phyloP scores from a whole-genome alignment of 805 yeast genomes.

The Yamadazyma olivae region DNA sequence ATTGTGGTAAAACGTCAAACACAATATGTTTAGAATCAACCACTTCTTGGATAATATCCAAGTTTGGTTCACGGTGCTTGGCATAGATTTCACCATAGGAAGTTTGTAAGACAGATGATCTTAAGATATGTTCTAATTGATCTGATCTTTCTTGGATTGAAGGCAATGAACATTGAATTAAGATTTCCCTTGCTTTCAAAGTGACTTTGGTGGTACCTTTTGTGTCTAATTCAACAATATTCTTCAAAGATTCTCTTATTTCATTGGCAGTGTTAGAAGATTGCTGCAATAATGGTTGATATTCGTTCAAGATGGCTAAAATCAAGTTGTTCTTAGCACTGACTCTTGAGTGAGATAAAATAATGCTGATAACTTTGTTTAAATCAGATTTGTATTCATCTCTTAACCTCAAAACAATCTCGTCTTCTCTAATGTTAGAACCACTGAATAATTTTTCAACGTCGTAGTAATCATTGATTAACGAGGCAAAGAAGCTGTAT shows the following conservation, averaged over 20 bases:
- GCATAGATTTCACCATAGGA: constrained; percentile 81
- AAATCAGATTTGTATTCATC: constrained; percentile 82
- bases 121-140: constrained; percentile 93
- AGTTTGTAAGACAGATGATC: constrained; percentile 85
- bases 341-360: constrained; percentile 88
- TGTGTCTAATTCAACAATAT: constrained; percentile 83
- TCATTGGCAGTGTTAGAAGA: constrained; percentile 65
- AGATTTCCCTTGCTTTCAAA: constrained; percentile 90
- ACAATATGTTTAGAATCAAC: constrained; percentile 96
- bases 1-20: constrained; percentile 92
- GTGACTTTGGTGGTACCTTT: constrained; percentile 92
- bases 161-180: constrained; percentile 95
- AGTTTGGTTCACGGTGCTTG: constrained; percentile 77
- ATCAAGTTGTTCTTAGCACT: constrained; percentile 90
- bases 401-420: constrained; percentile 80
- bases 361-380: constrained; percentile 65
- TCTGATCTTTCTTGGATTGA: constrained; percentile 94
- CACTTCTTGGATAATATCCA: constrained; percentile 79
- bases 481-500: constrained; percentile 63
- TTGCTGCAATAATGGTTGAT: constrained; percentile 75
- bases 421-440: constrained; percentile 77
- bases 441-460: constrained; percentile 81
- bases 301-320: constrained; percentile 77
- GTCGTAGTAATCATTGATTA: constrained; percentile 69
- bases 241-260: constrained; percentile 69